Base-by-base conservation (phyloP, 306 rosid genomes). In the Crotalaria pallida region DNA sequence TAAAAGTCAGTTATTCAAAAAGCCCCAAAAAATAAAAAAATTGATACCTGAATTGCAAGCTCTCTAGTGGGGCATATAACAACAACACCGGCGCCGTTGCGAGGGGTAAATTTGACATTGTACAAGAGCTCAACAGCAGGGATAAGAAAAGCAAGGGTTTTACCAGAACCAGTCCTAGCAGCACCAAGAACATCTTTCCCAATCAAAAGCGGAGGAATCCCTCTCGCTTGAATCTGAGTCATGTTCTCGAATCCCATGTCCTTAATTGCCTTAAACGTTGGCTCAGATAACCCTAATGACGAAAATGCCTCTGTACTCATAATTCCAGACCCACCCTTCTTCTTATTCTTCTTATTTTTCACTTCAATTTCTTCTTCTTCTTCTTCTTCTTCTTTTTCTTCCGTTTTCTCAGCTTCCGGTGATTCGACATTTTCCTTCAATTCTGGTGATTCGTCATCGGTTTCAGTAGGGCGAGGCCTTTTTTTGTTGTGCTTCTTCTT, bases 121-220 rank as follows among this genome's bases (percentile, higher is more conserved):
- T 82, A 73, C 44, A 93, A 69, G 63, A 93, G 72, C 89, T 93
- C 98, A 45, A 90, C 82, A n/a, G 97, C 98, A 17, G 98, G 98
- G 79, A 93, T 80, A 36, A 93, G 73, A 69, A 93, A 93, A 36
- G 98, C 97, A 22, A 90, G 96, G 27, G 98, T 93, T 82, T 93
- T 93, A 1, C 98, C 98, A 31, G 98, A 90, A 65, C 98, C 98
- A 8, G 98, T 93, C 79, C 98, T 90, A 12, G 98, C 98, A 65
- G 98, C 98, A 73, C 97, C 98, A 36, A 93, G 97, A 50, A 93
- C 94, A 77, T 93, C 94, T 82, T 84, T 85, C 3, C 96, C 98
- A 6, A 73, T 51, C 80, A 93, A 56, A 24, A 88, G 96, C 1
- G 87, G 90, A 0, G 97, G 97, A 50, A 88, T 82, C 29, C 94